These are phyloP conservation scores for Colletotrichum tofieldiae DNA, from an alignment of 2,329 filamentous ascomycete species.

Conservation along the genomic window DNA sequence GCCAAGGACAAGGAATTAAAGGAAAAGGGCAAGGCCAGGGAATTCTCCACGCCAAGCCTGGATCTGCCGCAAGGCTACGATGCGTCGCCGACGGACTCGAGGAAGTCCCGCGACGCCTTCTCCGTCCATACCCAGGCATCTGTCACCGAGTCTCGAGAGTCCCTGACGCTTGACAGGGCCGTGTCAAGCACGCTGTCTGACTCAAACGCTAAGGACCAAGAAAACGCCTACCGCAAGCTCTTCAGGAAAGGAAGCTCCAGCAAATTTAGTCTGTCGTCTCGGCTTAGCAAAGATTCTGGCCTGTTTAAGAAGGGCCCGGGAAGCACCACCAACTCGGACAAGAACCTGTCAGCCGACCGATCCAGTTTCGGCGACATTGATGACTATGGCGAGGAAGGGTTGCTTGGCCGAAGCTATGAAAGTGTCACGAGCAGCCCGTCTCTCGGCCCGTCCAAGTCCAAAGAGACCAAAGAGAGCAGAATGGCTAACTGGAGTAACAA, in stretches of 20 bases:
- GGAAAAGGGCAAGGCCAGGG: conserved; percentile 56
- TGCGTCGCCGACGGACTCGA: conserved; percentile 68
- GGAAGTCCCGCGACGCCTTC: conserved; percentile 69
- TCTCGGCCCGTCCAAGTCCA: conserved; percentile 66
- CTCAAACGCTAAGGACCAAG: conserved; percentile 65
- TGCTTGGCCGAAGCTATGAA: conserved; percentile 68
- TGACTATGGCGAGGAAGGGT: conserved; percentile 64
- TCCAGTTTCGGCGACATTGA: conserved; percentile 72
- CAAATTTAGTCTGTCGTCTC: conserved; percentile 75
- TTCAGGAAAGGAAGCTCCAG: conserved; percentile 77
- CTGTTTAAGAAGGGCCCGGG: conserved; percentile 74
- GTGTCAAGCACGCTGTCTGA: conserved; percentile 73
- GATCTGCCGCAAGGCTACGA: conserved; percentile 58
- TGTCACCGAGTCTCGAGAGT: conserved; percentile 71
- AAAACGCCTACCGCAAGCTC: conserved; percentile 73
- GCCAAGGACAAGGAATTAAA: conserved; percentile 52
- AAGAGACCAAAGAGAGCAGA: conserved; percentile 64
- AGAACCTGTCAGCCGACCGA: conserved; percentile 69
- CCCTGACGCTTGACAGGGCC: conserved; percentile 68
- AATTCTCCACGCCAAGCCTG: conserved; percentile 55
- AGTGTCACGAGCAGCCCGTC: conserved; percentile 71
- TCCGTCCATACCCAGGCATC: conserved; percentile 73
- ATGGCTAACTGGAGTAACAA: conserved; percentile 65
- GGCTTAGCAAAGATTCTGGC: conserved; percentile 68
- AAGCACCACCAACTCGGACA: conserved; percentile 71